phyloP scores from a whole-genome alignment of 176 grass and related monocot species.

The Themeda triandra region DNA sequence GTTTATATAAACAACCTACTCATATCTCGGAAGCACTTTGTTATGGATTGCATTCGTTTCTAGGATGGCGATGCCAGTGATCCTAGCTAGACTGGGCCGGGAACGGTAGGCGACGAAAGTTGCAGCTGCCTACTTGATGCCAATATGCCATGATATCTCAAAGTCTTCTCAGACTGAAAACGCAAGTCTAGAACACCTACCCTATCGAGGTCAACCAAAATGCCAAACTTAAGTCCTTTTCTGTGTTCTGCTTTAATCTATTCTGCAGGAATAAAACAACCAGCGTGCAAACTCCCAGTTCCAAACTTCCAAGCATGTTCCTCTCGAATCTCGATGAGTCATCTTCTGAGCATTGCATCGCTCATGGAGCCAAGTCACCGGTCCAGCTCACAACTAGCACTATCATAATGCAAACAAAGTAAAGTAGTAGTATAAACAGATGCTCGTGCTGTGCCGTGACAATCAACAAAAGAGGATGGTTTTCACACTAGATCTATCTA shows the following conservation, averaged over 20 bases:
- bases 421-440: neutral
- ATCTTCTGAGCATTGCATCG: neutral
- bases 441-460: neutral
- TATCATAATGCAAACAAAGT: neutral
- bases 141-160: neutral
- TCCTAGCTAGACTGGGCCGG: neutral
- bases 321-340: neutral
- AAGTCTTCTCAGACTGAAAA: neutral
- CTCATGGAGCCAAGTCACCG: neutral
- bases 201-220: constrained; percentile 9
- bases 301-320: neutral
- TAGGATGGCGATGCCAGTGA: neutral
- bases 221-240: neutral
- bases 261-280: neutral
- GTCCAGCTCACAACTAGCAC: neutral
- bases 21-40: neutral
- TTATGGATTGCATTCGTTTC: neutral
- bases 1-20: neutral
- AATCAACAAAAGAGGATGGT: neutral
- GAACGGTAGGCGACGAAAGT: neutral
- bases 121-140: neutral
- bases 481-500: neutral
- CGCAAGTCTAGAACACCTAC: neutral
- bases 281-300: neutral
- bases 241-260: neutral